Percentiles rank a stretch among this genome's conserved stretches.
Evolutionary conservation across 257 asterid genomes (phyloP).

Genomic region (Nicotiana tomentosiformis): DNA sequence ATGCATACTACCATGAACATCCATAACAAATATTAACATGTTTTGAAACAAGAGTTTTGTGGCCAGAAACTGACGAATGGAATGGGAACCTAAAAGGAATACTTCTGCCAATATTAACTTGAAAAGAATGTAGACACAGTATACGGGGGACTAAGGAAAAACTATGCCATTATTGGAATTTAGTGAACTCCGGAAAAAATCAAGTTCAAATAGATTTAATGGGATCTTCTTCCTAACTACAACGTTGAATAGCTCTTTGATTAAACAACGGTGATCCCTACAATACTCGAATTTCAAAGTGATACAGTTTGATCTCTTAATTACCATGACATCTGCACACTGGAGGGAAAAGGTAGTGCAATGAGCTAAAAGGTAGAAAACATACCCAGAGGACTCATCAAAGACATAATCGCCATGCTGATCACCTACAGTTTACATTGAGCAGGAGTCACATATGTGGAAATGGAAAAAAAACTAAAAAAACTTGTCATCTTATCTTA

Average conservation of each 20-base stretch:
- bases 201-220: not conserved
- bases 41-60: not conserved
- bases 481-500: not conserved
- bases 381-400: conserved; percentile 89
- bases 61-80: not conserved
- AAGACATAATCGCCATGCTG: conserved; percentile 59
- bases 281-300: conserved; percentile 1
- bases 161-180: not conserved
- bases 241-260: not conserved
- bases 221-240: not conserved
- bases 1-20: conserved; percentile 1
- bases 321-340: not conserved
- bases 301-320: not conserved
- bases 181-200: not conserved
- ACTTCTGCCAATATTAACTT: not conserved
- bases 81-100: not conserved
- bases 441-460: not conserved
- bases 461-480: not conserved
- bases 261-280: not conserved
- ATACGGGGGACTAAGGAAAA: not conserved
- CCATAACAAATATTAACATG: not conserved
- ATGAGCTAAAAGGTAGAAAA: conserved; percentile 10
- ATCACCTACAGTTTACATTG: conserved; percentile 45
- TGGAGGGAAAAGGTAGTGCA: not conserved
- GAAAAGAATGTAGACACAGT: not conserved